phyloP scores from a whole-genome alignment of 2,329 filamentous ascomycete genomes.

The Rhynchosporium graminicola region DNA sequence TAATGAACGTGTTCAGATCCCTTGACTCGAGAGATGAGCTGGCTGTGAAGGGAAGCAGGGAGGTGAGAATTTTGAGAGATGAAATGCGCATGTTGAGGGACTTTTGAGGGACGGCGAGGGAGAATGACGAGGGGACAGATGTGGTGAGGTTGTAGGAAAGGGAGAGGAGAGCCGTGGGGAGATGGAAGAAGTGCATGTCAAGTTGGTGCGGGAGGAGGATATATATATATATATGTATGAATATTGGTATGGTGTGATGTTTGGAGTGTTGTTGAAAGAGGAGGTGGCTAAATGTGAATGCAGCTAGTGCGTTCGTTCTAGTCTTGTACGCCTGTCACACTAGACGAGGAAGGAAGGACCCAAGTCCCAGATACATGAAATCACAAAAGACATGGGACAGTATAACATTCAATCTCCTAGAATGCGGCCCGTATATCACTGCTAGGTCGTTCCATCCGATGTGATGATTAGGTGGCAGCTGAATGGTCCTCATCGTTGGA shows the following conservation, averaged over 20 bases:
- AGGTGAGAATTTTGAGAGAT: conserved; percentile 3
- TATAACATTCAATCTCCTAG: no score
- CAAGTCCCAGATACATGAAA: no score
- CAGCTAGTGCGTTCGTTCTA: not conserved
- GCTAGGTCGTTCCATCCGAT: no score
- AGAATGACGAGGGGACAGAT: not conserved
- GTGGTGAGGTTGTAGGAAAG: not conserved
- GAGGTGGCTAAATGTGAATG: not conserved
- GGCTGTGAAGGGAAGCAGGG: conserved; percentile 16
- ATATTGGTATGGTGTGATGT: no score
- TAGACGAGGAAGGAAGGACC: no score
- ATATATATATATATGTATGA: not conserved
- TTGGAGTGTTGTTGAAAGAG: no score
- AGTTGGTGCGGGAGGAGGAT: not conserved
- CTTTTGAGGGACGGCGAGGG: not conserved
- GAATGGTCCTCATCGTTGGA: no score
- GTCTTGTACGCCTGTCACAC: no score
- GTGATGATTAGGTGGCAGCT: no score
- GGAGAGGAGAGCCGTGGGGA: not conserved
- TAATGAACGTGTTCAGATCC: conserved; percentile 44
- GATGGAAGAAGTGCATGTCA: not conserved
- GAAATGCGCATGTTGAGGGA: conserved; percentile 17
- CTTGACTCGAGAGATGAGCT: conserved; percentile 23
- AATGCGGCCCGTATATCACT: no score
- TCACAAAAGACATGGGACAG: no score